Evolutionary conservation across 129 eudicot species (phyloP), one percentile per base, ranked within the genome.

Genomic region (Dittrichia graveolens): DNA sequence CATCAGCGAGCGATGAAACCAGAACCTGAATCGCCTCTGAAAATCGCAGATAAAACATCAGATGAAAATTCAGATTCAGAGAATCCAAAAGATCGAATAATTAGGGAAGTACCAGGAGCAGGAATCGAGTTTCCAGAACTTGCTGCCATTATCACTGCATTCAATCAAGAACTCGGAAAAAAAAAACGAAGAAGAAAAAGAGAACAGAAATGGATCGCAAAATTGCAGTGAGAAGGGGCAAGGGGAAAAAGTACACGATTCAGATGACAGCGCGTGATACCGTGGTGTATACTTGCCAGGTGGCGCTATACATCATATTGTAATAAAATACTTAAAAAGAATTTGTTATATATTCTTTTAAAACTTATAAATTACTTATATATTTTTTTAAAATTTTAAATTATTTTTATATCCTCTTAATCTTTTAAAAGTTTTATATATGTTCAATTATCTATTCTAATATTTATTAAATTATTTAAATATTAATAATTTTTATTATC

Each of bases 11-110:
- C 59, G 87, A 80, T 7, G 87, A 73, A 2, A 94, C 98, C n/a
- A 94, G 83, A 65, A 90, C 93, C 84, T 90, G 98, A 53, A 94
- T 90, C 71, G 98, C 98, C 60, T 94, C 98, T 94, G 85, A 8
- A 57, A 70, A 74, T 9, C 50, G 18, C 5, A 79, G 40, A 63
- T 12, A 60, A 57, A n/a, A 4, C 6, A 64, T 65, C 0, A 10
- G 15, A 59, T 8, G 50, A 40, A 16, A 3, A 56, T 6, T 37
- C 34, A 13, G 15, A 61, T 47, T 18, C 10, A 34, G 47, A 56
- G 0, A 41, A 64, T 35, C 0, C 37, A 35, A n/a, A 35, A 13
- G 12, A 18, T 40, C 18, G 62, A 39, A 18, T 45, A 37, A 45
- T 67, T 60, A n/a, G 60, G 62, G 46, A 31, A 42, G 79, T 84